Evolutionary conservation across 441 rosid species (phyloP).

Genomic region (Dalechampia spathulata): DNA sequence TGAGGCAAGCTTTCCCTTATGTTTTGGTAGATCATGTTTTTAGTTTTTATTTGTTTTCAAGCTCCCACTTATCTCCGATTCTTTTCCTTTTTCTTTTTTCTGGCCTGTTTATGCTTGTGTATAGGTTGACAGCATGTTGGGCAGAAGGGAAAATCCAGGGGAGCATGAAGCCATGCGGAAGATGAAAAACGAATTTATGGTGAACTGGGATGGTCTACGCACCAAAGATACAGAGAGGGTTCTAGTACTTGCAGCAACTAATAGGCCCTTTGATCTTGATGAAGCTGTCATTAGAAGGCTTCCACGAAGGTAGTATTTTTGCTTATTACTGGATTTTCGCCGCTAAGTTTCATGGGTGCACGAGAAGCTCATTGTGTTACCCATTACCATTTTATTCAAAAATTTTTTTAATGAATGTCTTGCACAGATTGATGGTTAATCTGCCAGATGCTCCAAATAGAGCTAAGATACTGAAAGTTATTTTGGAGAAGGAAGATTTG

Average conservation of each 20-base stretch:
- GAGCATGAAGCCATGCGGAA: conserved; percentile 98
- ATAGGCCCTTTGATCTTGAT: conserved; percentile 93
- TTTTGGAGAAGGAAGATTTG: conserved; percentile 80
- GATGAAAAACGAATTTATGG: conserved; percentile 98
- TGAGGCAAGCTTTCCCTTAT: conserved; percentile 44
- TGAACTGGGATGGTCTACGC: conserved; percentile 87
- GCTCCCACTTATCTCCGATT: background rate
- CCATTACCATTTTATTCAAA: background rate
- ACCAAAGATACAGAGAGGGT: conserved; percentile 80
- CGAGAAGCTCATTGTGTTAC: background rate
- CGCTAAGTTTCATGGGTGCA: no score
- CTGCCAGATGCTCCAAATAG: conserved; percentile 84
- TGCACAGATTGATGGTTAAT: conserved; percentile 79
- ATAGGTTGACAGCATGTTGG: conserved; percentile 96
- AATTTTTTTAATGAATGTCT: background rate
- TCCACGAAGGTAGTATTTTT: conserved; percentile 64
- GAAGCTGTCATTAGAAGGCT: conserved; percentile 93
- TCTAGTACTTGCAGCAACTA: conserved; percentile 90
- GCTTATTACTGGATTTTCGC: no score
- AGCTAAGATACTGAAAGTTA: conserved; percentile 75
- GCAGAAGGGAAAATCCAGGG: conserved; percentile 85
- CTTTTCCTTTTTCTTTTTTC: background rate
- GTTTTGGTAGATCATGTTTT: conserved; percentile 2
- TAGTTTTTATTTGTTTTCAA: background rate
- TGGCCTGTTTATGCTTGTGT: conserved; percentile 6